Percentiles rank a stretch among this genome's conserved stretches.
Evolutionary conservation across 2,329 filamentous ascomycete species (phyloP).

Genomic region (Reticulascus tulasneorum): DNA sequence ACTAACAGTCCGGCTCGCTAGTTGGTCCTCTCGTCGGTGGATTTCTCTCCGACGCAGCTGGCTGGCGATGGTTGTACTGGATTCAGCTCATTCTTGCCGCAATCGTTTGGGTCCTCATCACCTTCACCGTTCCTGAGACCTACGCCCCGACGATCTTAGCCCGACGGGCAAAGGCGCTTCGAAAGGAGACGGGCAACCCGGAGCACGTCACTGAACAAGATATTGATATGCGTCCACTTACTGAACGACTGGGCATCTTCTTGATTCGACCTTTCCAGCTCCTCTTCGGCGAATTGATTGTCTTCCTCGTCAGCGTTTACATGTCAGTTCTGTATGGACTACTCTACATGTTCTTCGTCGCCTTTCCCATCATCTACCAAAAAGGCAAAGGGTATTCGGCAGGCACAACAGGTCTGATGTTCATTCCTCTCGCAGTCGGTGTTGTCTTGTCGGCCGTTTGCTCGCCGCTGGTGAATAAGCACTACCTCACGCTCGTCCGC

Average conservation of each 20-base stretch:
- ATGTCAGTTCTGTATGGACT: slow-evolving; percentile 78
- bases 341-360: slow-evolving; percentile 74
- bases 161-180: slow-evolving; percentile 65
- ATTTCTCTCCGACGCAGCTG: slow-evolving; percentile 64
- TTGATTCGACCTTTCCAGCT: slow-evolving; percentile 80
- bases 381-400: slow-evolving; percentile 74
- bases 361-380: slow-evolving; percentile 68
- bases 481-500: slow-evolving; percentile 64
- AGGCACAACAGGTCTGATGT: slow-evolving; percentile 76
- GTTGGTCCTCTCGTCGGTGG: slow-evolving; percentile 73
- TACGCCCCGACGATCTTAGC: slow-evolving; percentile 78
- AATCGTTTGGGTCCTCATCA: slow-evolving; percentile 69
- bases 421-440: slow-evolving; percentile 76
- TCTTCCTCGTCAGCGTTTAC: slow-evolving; percentile 78
- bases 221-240: slow-evolving; percentile 66
- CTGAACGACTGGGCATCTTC: slow-evolving; percentile 68
- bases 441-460: slow-evolving; percentile 64
- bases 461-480: slow-evolving; percentile 72
- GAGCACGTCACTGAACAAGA: slow-evolving; percentile 77
- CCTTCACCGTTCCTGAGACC: slow-evolving; percentile 86
- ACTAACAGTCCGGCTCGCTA: slow-evolving; percentile 15
- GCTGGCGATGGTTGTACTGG: slow-evolving; percentile 87
- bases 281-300: slow-evolving; percentile 78
- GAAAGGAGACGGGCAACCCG: slow-evolving; percentile 62
- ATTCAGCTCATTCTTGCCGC: slow-evolving; percentile 74